Evolutionary conservation across 192 early-diverging fungal species (phyloP).

Genomic region (Gonapodya prolifera): DNA sequence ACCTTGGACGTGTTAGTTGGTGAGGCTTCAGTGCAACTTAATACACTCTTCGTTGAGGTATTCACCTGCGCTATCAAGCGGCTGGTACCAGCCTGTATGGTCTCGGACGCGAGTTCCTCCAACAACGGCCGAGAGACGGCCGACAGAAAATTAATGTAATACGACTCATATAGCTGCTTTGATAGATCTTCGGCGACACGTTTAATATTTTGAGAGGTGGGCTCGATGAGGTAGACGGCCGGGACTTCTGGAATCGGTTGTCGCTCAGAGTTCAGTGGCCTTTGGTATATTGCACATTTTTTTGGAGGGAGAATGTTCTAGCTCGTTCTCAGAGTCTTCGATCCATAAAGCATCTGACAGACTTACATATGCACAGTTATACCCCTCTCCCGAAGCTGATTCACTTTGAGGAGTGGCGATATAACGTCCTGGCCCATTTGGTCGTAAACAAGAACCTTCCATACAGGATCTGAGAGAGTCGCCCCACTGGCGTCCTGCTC

Average conservation of each 20-base stretch:
- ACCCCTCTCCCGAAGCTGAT: conserved; percentile 88
- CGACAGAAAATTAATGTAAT: conserved; percentile 90
- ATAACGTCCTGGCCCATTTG: conserved; percentile 85
- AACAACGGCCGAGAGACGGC: conserved; percentile 74
- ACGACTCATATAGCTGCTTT: conserved; percentile 84
- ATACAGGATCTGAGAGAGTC: conserved; percentile 48
- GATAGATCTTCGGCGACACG: conserved; percentile 73
- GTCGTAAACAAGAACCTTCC: conserved; percentile 98
- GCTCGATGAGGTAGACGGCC: conserved; percentile 90
- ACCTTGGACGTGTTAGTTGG: conserved; percentile 27
- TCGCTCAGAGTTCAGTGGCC: conserved; percentile 68
- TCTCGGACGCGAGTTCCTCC: conserved; percentile 85
- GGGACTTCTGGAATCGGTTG: conserved; percentile 91
- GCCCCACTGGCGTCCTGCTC: background rate
- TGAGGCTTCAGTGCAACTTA: background rate
- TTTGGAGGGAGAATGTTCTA: too few species aligned
- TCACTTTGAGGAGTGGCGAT: conserved; percentile 90
- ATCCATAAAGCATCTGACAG: too few species aligned
- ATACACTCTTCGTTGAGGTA: background rate
- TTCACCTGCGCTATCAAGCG: conserved; percentile 67
- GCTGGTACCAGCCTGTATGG: conserved; percentile 58
- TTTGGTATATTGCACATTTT: conserved; percentile 13
- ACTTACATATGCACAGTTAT: conserved; percentile 93
- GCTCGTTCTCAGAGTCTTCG: too few species aligned
- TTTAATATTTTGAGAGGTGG: conserved; percentile 73